A percentile compares a stretch with the other conserved stretches of the same genome.
Conservation (phyloP, 1,284 basidiomycete genomes). For the Fomitiporia mediterranea region DNA sequence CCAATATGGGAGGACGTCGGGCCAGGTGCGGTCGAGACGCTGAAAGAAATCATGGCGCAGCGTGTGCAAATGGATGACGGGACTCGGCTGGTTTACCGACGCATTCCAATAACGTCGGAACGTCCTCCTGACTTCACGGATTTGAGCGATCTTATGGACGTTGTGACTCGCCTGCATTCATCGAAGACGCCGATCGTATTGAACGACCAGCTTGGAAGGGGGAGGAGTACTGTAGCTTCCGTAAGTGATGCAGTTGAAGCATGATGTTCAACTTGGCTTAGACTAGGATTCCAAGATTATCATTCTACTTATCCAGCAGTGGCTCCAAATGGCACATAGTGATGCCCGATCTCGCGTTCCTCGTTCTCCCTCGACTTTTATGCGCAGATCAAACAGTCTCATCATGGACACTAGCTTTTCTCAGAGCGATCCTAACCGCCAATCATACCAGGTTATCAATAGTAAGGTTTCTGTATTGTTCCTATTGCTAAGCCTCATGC, state of each 20-base stretch:
- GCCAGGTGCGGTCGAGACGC: slow-evolving; percentile 72
- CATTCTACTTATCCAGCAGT: slow-evolving; percentile 81
- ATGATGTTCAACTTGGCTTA: background rate
- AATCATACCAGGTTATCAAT: slow-evolving; percentile 77
- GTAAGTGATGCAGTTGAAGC: slow-evolving; percentile 38
- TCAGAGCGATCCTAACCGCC: slow-evolving; percentile 38
- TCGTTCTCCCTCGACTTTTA: slow-evolving; percentile 19
- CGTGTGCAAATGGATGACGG: slow-evolving; percentile 40
- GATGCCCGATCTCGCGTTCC: background rate
- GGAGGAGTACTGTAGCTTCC: slow-evolving; percentile 88
- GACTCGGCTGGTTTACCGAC: slow-evolving; percentile 71
- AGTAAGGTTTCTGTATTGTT: slow-evolving; percentile 43
- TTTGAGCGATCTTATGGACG: slow-evolving; percentile 73
- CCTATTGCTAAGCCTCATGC: slow-evolving; percentile 5
- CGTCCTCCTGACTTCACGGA: slow-evolving; percentile 67
- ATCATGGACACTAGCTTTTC: background rate
- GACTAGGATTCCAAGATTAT: slow-evolving; percentile 52
- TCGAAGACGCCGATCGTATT: slow-evolving; percentile 82
- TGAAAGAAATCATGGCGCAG: slow-evolving; percentile 87
- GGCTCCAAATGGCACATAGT: slow-evolving; percentile 51
- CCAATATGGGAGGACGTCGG: slow-evolving; percentile 95
- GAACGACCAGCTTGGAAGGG: slow-evolving; percentile 94
- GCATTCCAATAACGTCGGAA: slow-evolving; percentile 90
- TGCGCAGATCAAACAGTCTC: slow-evolving; percentile 19
- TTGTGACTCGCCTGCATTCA: slow-evolving; percentile 74